Base-by-base conservation (phyloP, 371 early-diverging fungal species). In the Mucor piriformis region DNA sequence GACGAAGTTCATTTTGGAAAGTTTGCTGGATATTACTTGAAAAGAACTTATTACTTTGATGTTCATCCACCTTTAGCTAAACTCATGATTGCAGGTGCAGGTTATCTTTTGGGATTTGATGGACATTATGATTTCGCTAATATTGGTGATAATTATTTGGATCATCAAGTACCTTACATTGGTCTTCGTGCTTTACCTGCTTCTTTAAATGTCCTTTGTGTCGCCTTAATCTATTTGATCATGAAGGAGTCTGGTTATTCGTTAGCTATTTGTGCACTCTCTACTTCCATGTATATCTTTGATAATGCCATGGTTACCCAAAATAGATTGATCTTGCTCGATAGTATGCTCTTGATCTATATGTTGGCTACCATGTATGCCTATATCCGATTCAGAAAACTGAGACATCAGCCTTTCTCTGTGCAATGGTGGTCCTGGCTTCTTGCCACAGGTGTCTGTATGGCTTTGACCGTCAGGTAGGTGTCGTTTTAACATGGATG, bases 1-100 rank as follows among this genome's bases (percentile, higher is more conserved):
- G 88, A 89, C 77, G 99, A 99, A 77, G 99, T 99, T 16, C 99
- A 99, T 73, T 99, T 99, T 88, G 99, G 99, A 50, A 99, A 99
- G 73, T 99, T 99, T 82, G 94, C 98, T 12, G 87, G 91, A 15
- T 95, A 91, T 77, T 99, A 99, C 67, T 70, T 99, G 34, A 83
- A 88, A 11, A 76, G 97, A 24, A 84, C 88, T 44, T 99, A 96
- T 80, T 99, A 91, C 76, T 99, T 99, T 81, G 99, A 99, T 74
- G 99, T 99, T 15, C 99, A 99, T 69, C 99, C 99, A 34, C 99
- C 99, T 4, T 83, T 99, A 38, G 99, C 99, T 21, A 99, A 99
- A 73, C 67, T 99, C 77, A 80, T 99, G 72, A 77, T 98, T 15
- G 99, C 97, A 10, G 84, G 85, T 20, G 84, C 81, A 50, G 96